Evolutionary conservation across 306 rosid genomes (phyloP), one percentile per base, ranked within the genome.

Genomic region (Nissolia schottii): DNA sequence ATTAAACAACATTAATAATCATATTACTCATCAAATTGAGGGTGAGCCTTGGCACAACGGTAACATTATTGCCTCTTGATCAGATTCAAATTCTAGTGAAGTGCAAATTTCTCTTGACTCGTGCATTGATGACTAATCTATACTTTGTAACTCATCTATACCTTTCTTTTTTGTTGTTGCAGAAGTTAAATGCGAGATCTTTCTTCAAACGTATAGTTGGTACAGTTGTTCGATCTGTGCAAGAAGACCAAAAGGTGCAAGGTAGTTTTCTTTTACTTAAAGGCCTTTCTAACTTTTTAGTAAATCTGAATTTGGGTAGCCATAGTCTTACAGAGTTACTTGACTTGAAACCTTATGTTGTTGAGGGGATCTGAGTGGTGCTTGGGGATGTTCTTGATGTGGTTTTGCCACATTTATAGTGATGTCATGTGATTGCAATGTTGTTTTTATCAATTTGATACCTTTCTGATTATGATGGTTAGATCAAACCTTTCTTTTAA

Each of bases 191-290:
- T 75, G 82, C 91, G 54, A 82, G 89, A 83, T 94, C 98, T 27
- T 83, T 91, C 58, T 84, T 94, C 56, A 94, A 85, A 74, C 88
- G 93, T 49, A 86, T 94, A 61, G 94, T 94, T 82, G 96, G 98
- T 55, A 94, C 98, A 2, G 98, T 94, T 71, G 96, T 94, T 70
- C 87, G 95, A 77, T 91, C 92, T 64, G 92, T 91, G 71, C 97
- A 94, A 19, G 98, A 94, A 18, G 96, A 94, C 82, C 94, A 91
- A 76, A 91, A 80, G 75, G 97, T 86, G 80, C 95, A 89, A 84
- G 98, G 97, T 93, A 64, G 85, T 75, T 29, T 59, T 50, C 25
- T 56, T 64, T 76, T 31, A 20, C 61, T 53, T 11, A 67, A 9
- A 23, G 32, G 54, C 37, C 53, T 64, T 65, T 37, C 60, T 14